Conservation (phyloP, 345 rosid genomes). For the Clausena lansium region DNA sequence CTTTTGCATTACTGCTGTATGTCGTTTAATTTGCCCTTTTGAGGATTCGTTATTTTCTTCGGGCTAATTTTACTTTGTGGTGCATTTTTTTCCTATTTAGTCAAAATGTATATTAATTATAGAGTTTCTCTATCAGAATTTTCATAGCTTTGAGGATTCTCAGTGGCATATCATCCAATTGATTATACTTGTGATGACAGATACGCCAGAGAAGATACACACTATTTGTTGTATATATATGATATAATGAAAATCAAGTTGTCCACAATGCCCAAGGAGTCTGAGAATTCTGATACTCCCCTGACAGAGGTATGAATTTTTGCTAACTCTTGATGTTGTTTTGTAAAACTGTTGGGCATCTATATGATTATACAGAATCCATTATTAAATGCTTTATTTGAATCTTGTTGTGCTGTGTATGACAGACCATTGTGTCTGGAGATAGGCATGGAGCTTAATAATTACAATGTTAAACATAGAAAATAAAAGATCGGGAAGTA, state of each 20-base stretch:
- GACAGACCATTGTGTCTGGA: neutral
- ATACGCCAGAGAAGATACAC: slow-evolving; percentile 97
- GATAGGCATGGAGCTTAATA: neutral
- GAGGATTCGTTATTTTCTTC: neutral
- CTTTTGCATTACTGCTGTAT: neutral
- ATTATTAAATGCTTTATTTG: neutral
- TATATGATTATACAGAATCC: neutral
- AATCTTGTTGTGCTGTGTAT: neutral
- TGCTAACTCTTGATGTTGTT: neutral
- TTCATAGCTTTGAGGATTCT: neutral
- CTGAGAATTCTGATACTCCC: slow-evolving; percentile 51
- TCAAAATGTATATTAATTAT: neutral
- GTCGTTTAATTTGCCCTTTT: neutral
- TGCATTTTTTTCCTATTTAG: neutral
- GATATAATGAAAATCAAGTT: slow-evolving; percentile 64
- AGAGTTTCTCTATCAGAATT: neutral
- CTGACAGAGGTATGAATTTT: slow-evolving; percentile 59
- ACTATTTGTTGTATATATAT: slow-evolving; percentile 78
- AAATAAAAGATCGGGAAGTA: neutral
- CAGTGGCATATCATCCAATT: slow-evolving; percentile 5
- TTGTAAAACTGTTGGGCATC: neutral
- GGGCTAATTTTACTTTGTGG: neutral
- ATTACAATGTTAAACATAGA: too few relatives aligned
- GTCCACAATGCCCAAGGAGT: slow-evolving; percentile 37
- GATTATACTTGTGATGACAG: slow-evolving; percentile 38